A percentile compares a stretch with the other conserved stretches of the same genome.
phyloP scores from a whole-genome alignment of 345 rosid genomes.

The Populus tremula region DNA sequence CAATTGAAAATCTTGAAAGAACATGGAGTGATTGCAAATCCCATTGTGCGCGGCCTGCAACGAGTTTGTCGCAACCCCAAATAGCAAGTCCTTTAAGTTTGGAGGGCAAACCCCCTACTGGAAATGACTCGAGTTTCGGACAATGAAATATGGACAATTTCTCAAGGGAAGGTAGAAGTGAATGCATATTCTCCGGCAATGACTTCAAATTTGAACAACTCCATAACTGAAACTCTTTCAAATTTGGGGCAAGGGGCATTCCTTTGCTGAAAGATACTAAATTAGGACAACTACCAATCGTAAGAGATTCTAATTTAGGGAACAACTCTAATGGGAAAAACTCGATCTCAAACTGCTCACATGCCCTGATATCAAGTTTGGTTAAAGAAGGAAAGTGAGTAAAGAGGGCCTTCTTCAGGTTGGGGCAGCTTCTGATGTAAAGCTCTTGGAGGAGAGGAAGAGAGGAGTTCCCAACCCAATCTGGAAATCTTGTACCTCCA shows the following conservation, averaged over 20 bases:
- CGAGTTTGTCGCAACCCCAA: neutral
- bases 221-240: neutral
- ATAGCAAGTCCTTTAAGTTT: slow-evolving; percentile 10
- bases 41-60: slow-evolving; percentile 9
- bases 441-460: slow-evolving; percentile 8
- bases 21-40: slow-evolving; percentile 2
- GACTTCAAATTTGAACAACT: slow-evolving; percentile 12
- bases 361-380: neutral
- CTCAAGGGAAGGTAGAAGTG: slow-evolving; percentile 8
- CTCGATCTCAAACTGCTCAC: neutral
- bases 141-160: slow-evolving; percentile 4
- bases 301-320: neutral
- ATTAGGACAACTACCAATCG: neutral
- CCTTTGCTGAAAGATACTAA: slow-evolving; percentile 1
- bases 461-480: neutral
- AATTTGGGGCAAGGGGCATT: neutral
- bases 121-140: slow-evolving; percentile 12
- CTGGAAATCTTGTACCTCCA: slow-evolving; percentile 5
- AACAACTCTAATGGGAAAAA: slow-evolving; percentile 3
- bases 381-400: slow-evolving; percentile 3
- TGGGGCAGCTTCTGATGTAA: neutral
- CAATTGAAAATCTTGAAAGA: slow-evolving; percentile 4
- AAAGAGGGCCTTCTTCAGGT: neutral
- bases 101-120: slow-evolving; percentile 14
- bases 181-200: slow-evolving; percentile 4